Evolutionary conservation across 805 yeast species (phyloP).

Genomic region (Pichia exigua): DNA sequence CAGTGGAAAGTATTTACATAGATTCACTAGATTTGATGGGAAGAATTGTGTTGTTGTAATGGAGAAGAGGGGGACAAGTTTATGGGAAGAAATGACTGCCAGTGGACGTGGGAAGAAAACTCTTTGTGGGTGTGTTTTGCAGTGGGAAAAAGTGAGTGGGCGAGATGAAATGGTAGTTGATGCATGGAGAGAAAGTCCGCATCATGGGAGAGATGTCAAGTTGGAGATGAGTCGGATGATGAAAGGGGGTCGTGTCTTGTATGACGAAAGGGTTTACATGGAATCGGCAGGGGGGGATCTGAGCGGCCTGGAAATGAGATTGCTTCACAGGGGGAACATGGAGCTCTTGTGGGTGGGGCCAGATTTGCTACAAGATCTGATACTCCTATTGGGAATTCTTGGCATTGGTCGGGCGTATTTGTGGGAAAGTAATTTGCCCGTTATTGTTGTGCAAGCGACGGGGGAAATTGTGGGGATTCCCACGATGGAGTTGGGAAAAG

Average conservation of each 20-base stretch:
- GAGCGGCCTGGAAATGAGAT: neutral
- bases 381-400: neutral
- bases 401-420: neutral
- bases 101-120: neutral
- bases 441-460: neutral
- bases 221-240: neutral
- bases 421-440: neutral
- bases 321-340: neutral
- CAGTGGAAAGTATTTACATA: neutral
- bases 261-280: neutral
- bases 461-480: neutral
- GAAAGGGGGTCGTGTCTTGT: neutral
- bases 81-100: neutral
- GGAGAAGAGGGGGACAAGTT: neutral
- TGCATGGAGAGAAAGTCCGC: neutral
- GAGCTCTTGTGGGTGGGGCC: neutral
- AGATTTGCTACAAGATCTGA: neutral
- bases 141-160: neutral
- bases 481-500: neutral
- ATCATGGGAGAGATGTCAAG: neutral
- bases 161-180: neutral
- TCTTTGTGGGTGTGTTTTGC: neutral
- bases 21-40: neutral
- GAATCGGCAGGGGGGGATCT: neutral
- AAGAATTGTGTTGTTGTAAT: neutral